These are phyloP conservation scores for Lenzites betulinus DNA, from an alignment of 768 basidiomycete species.

Conservation along the genomic window DNA sequence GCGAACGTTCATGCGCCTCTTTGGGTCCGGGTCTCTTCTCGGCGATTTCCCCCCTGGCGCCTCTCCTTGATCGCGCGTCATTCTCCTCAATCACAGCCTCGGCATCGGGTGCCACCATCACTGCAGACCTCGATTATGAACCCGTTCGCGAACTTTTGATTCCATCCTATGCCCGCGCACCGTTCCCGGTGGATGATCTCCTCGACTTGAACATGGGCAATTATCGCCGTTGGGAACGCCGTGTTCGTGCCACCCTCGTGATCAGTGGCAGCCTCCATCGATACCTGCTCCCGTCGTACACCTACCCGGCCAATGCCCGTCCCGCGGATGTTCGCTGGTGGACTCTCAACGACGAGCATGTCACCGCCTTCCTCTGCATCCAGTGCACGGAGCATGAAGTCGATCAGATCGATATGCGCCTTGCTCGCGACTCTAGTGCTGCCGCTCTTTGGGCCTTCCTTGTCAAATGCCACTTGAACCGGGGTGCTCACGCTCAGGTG, in stretches of 20 bases:
- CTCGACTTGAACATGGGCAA: slow-evolving; percentile 1
- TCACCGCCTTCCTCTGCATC: background rate
- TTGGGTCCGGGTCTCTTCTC: too few species aligned
- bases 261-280: background rate
- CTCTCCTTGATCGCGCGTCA: too few species aligned
- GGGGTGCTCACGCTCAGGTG: background rate
- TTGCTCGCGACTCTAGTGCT: too few species aligned
- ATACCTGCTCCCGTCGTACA: background rate
- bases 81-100: too few species aligned
- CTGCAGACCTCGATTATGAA: too few species aligned
- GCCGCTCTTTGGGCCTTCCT: background rate
- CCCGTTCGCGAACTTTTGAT: too few species aligned
- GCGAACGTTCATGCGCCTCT: too few species aligned
- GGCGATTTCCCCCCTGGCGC: too few species aligned
- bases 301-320: background rate
- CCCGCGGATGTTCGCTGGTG: background rate
- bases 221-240: background rate
- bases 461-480: background rate
- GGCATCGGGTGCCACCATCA: too few species aligned
- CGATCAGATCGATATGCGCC: background rate
- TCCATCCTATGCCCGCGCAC: too few species aligned
- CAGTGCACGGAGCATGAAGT: background rate
- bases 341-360: background rate
- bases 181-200: too few species aligned
- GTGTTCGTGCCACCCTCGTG: background rate